Conservation (phyloP, 768 basidiomycete genomes). For the Phylloporus arenicola region DNA sequence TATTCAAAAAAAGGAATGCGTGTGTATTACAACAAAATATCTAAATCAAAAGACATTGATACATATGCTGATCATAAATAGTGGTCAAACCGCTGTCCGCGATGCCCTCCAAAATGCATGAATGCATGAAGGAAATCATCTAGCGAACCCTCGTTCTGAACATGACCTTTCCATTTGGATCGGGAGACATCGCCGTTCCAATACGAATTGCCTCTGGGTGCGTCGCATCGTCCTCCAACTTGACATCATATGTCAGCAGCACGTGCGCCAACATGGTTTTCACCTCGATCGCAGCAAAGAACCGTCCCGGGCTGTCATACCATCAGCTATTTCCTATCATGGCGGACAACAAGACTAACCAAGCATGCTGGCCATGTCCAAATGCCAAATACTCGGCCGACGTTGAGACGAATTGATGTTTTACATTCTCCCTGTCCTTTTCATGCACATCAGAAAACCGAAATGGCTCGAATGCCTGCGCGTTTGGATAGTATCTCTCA, state of each 20-base stretch:
- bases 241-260: constrained; percentile 22
- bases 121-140: too few species aligned
- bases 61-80: too few species aligned
- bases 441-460: background rate
- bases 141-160: constrained; percentile 1
- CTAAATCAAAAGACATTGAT: too few species aligned
- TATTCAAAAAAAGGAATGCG: too few species aligned
- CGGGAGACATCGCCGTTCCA: background rate
- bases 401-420: constrained; percentile 33
- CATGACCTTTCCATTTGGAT: constrained; percentile 2
- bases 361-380: constrained; percentile 26
- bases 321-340: background rate
- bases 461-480: background rate
- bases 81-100: too few species aligned
- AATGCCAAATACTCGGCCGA: constrained; percentile 33
- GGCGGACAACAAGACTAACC: constrained; percentile 1
- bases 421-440: constrained; percentile 1
- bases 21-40: too few species aligned
- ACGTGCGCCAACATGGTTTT: constrained; percentile 44
- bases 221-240: background rate
- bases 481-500: background rate
- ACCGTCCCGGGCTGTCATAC: constrained; percentile 23
- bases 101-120: too few species aligned
- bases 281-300: constrained; percentile 38
- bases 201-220: background rate